Base-by-base conservation (phyloP, 306 rosid species). In the Cucumis melo region DNA sequence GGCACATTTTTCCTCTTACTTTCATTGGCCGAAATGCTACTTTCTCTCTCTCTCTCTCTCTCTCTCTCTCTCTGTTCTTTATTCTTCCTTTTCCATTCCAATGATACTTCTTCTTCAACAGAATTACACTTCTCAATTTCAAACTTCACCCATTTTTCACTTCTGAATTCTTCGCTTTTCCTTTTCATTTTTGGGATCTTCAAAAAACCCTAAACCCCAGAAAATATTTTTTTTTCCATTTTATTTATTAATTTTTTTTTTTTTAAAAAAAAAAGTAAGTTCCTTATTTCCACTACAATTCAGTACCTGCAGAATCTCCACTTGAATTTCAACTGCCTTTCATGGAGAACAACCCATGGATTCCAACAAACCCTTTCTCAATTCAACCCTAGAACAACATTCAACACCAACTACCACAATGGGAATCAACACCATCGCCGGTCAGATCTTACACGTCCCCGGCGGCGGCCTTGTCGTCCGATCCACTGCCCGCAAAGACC, bases 401-500 rank as follows among this genome's bases (percentile, higher is more conserved):
- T 9, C 34, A 39, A 66, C 17, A n/a, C 23, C 10, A 66, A 66
- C 19, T n/a, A 41, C 53, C 6, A 66, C 32, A 66, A 66, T 66
- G 75, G 75, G 21, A 15, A 23, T 46, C 39, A 46, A 70, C 21
- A 70, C 39, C 6, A 48, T 48, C 34, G 88, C 84, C 50, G 91
- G 86, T 55, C 87, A 86, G 63, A 86, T 84, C 62, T 81, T 86
- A 36, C 82, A 79, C 41, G 87, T 70, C 10, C 41, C 55, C 5
- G 75, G 41, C 41, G 58, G 21, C 32, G 55, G 29, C 9, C 34
- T 68, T 8, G 24, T 70, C 21, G 75, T 70, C 38, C 78, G 87
- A 79, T 76, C 90, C 77, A 80, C 84, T 0, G 87, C 84, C 6
- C 75, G 84, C 36, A 88, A 88, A 74, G 90, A 88, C 62, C 77